These are phyloP conservation scores for Asterionellopsis glacialis DNA, from an alignment of 108 stramenopile species.

Conservation along the genomic window DNA sequence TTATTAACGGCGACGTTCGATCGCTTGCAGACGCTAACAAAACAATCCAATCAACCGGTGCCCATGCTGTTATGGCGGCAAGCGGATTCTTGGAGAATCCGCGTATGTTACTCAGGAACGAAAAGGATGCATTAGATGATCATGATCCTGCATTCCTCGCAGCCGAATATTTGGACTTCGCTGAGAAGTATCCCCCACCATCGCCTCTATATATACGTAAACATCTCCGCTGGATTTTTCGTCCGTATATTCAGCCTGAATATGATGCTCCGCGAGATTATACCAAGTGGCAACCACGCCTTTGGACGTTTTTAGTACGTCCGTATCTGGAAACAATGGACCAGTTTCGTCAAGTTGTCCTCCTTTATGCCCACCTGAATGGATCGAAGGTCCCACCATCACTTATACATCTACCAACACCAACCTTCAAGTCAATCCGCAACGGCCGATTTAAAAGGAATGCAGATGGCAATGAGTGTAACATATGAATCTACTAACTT, in stretches of 20 bases:
- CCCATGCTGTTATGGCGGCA: slow-evolving; percentile 50
- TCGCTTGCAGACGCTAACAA: slow-evolving; percentile 10
- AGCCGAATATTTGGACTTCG: slow-evolving; percentile 41
- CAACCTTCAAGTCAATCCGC: slow-evolving; percentile 11
- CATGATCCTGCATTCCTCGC: slow-evolving; percentile 23
- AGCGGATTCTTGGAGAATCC: slow-evolving; percentile 41
- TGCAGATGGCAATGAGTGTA: no score
- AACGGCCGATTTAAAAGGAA: not conserved
- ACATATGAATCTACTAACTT: no score
- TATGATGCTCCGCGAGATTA: slow-evolving; percentile 21
- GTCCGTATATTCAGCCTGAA: slow-evolving; percentile 31
- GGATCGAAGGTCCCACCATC: slow-evolving; percentile 12
- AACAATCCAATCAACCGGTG: slow-evolving; percentile 26
- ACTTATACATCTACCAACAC: slow-evolving; percentile 5
- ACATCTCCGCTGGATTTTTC: slow-evolving; percentile 61
- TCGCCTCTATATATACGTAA: slow-evolving; percentile 51
- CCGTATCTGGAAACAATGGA: slow-evolving; percentile 36
- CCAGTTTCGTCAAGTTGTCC: slow-evolving; percentile 50
- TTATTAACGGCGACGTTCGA: slow-evolving; percentile 40
- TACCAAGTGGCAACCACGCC: slow-evolving; percentile 35
- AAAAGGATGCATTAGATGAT: not conserved
- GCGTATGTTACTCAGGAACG: slow-evolving; percentile 8
- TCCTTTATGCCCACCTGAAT: slow-evolving; percentile 39
- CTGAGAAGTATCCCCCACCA: slow-evolving; percentile 43
- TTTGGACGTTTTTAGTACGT: slow-evolving; percentile 56